phyloP scores from a whole-genome alignment of 495 filamentous ascomycete species.

The Annulohypoxylon nitens region DNA sequence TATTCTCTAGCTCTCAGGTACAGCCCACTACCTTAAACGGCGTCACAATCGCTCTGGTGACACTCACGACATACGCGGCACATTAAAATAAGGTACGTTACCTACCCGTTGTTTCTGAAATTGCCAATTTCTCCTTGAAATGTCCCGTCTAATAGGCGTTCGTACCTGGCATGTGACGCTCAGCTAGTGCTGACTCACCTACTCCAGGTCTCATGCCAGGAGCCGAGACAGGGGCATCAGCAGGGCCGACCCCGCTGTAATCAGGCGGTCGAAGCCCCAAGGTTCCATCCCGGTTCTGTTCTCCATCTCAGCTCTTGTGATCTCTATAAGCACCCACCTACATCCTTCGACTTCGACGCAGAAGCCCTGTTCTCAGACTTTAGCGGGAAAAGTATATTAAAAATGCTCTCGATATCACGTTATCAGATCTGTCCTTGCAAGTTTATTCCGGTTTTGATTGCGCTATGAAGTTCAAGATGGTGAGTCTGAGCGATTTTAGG shows the following conservation, averaged over 20 bases:
- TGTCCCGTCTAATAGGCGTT: neutral
- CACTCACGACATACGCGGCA: neutral
- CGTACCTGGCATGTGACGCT: conserved; percentile 1
- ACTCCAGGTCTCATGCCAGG: conserved; percentile 5
- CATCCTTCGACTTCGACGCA: no score
- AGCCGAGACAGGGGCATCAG: neutral
- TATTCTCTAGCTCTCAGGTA: neutral
- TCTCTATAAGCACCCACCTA: neutral
- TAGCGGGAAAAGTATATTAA: no score
- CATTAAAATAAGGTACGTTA: neutral
- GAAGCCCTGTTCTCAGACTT: no score
- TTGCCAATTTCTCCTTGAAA: neutral
- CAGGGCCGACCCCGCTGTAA: neutral
- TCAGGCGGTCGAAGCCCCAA: neutral
- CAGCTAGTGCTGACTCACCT: neutral
- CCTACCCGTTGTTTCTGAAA: neutral
- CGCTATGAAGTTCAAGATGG: no score
- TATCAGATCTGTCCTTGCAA: no score
- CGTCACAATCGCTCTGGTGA: neutral
- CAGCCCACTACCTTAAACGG: neutral
- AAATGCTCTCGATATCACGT: no score
- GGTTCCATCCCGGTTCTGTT: neutral
- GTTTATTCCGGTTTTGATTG: no score
- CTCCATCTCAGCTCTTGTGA: neutral
- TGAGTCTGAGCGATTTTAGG: no score